Conservation (phyloP, 352 stramenopile genomes). For the Globisporangium ultimum region DNA sequence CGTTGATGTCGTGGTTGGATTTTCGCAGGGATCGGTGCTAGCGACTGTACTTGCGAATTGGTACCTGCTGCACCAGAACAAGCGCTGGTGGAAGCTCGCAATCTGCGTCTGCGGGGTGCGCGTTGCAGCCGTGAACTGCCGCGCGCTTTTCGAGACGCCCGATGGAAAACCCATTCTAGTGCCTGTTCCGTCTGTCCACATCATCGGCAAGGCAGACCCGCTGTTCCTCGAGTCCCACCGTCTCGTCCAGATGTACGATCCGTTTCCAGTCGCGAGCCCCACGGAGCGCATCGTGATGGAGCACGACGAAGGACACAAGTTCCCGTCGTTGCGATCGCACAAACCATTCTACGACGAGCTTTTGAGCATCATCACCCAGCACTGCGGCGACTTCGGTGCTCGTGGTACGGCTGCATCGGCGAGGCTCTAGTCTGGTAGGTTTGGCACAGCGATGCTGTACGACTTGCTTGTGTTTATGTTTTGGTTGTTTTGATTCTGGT, state of each 20-base stretch:
- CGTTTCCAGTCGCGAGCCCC: conserved; percentile 12
- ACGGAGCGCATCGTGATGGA: conserved; percentile 27
- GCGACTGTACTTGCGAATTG: conserved; percentile 28
- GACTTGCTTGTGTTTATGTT: not conserved
- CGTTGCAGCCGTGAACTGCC: conserved; percentile 5
- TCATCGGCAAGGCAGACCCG: conserved; percentile 22
- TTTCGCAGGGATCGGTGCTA: conserved; percentile 44
- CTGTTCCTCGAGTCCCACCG: conserved; percentile 17
- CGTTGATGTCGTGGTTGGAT: conserved; percentile 44
- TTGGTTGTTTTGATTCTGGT: not conserved
- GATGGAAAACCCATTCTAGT: conserved; percentile 10
- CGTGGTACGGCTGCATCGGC: not conserved
- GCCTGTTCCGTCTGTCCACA: conserved; percentile 26
- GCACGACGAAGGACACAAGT: conserved; percentile 42
- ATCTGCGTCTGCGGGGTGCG: conserved; percentile 30
- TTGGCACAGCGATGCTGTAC: not conserved
- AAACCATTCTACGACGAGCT: conserved; percentile 24
- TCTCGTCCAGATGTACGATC: conserved; percentile 22
- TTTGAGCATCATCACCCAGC: conserved; percentile 18
- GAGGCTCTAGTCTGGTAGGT: conserved; percentile 9
- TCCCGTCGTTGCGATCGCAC: conserved; percentile 28
- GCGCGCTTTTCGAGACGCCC: conserved; percentile 12
- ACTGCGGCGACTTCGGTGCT: conserved; percentile 19
- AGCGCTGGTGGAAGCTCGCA: conserved; percentile 32
- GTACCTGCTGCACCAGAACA: conserved; percentile 22